phyloP scores from a whole-genome alignment of 176 grass and related monocot species.

The Zea mays region Zm-B73-REFERENCE-NAM-5.0 NC_050102.1:4707001-4707500 shows the following conservation, averaged over 20 bases:
- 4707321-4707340: constrained; percentile 65
- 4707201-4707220: constrained; percentile 78
- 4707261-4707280: constrained; percentile 61
- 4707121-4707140: constrained; percentile 62
- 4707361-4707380: constrained; percentile 79
- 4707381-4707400: constrained; percentile 80
- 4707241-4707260: constrained; percentile 58
- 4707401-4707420: constrained; percentile 68
- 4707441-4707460: constrained; percentile 78
- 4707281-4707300: constrained; percentile 53
- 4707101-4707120: constrained; percentile 56
- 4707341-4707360: constrained; percentile 83
- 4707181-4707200: constrained; percentile 69
- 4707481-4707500: constrained; percentile 60
- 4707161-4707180: constrained; percentile 55
- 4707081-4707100: constrained; percentile 59
- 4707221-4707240: constrained; percentile 61
- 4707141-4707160: constrained; percentile 50
- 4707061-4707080: constrained; percentile 50
- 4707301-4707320: constrained; percentile 53
- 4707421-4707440: constrained; percentile 67
- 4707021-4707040: constrained; percentile 54
- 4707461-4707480: constrained; percentile 92
- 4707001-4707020: constrained; percentile 59
- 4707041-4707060: constrained; percentile 41